Conservation (phyloP, 768 basidiomycete species). For the Trametes coccinea region DNA sequence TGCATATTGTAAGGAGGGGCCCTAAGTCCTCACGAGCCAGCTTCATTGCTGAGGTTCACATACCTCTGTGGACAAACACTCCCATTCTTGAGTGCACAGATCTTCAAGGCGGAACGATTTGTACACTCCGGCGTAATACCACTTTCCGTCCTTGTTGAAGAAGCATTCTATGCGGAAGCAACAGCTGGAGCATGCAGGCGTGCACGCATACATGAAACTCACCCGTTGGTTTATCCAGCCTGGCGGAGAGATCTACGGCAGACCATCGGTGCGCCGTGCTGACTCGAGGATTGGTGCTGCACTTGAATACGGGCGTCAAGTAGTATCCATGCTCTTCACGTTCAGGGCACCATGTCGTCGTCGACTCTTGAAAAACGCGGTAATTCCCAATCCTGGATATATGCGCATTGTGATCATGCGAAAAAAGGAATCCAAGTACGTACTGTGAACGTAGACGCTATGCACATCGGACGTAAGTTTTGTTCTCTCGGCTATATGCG, state of each 20-base stretch:
- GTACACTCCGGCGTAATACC: constrained; percentile 86
- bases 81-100: constrained; percentile 69
- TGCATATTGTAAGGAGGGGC: constrained; percentile 28
- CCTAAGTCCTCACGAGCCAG: neutral
- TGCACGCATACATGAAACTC: constrained; percentile 1
- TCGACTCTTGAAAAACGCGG: constrained; percentile 63
- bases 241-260: constrained; percentile 58
- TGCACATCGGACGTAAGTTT: constrained; percentile 1
- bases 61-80: constrained; percentile 64
- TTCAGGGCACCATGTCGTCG: constrained; percentile 78
- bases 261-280: constrained; percentile 76
- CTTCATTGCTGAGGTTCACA: neutral
- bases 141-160: constrained; percentile 75
- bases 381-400: constrained; percentile 59
- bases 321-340: constrained; percentile 83
- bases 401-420: constrained; percentile 3
- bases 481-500: neutral
- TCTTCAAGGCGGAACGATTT: constrained; percentile 65
- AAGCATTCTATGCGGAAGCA: constrained; percentile 60
- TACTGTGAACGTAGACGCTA: constrained; percentile 62
- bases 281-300: constrained; percentile 76
- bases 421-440: constrained; percentile 23
- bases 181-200: too few relatives aligned
- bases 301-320: constrained; percentile 73
- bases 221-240: constrained; percentile 67